These are phyloP conservation scores for Lactarius sanguifluus DNA, from an alignment of 768 basidiomycete genomes.

Conservation along the genomic window DNA sequence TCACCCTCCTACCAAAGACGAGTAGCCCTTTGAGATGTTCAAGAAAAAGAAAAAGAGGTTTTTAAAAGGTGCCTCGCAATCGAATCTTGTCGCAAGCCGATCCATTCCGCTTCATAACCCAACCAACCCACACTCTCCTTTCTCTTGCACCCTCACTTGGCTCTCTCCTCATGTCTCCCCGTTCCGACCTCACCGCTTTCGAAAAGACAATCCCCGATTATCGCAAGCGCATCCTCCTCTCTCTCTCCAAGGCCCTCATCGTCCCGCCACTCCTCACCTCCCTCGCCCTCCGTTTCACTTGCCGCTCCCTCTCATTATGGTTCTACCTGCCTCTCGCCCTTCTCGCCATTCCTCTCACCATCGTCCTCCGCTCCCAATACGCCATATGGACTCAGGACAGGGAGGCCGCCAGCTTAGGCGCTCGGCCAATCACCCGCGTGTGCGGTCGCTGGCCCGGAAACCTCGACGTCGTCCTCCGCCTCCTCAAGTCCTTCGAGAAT, in stretches of 20 bases:
- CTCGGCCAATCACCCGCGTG: slow-evolving; percentile 33
- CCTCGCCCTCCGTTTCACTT: slow-evolving; percentile 13
- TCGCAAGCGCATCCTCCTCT: slow-evolving; percentile 28
- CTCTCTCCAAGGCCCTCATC: slow-evolving; percentile 20
- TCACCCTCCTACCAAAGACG: neutral
- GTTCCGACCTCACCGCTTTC: slow-evolving; percentile 19
- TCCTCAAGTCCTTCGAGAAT: slow-evolving; percentile 30
- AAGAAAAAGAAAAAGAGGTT: no score
- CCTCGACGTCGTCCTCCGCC: slow-evolving; percentile 34
- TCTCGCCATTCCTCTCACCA: slow-evolving; percentile 16
- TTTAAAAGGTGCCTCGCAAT: neutral
- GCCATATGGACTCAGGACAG: slow-evolving; percentile 19
- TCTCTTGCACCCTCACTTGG: neutral
- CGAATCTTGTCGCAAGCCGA: neutral
- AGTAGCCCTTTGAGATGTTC: neutral
- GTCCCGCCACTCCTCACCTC: slow-evolving; percentile 20
- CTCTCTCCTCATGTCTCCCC: slow-evolving; percentile 19
- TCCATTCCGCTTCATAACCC: neutral
- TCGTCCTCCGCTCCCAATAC: slow-evolving; percentile 20
- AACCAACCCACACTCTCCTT: neutral
- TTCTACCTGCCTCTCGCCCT: slow-evolving; percentile 6
- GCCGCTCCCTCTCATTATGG: slow-evolving; percentile 6
- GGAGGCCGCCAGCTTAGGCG: slow-evolving; percentile 28
- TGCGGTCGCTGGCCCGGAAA: slow-evolving; percentile 38
- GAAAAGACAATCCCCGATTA: slow-evolving; percentile 28